Conservation (phyloP, 108 stramenopile genomes). For the Stephanodiscus triporus region DNA sequence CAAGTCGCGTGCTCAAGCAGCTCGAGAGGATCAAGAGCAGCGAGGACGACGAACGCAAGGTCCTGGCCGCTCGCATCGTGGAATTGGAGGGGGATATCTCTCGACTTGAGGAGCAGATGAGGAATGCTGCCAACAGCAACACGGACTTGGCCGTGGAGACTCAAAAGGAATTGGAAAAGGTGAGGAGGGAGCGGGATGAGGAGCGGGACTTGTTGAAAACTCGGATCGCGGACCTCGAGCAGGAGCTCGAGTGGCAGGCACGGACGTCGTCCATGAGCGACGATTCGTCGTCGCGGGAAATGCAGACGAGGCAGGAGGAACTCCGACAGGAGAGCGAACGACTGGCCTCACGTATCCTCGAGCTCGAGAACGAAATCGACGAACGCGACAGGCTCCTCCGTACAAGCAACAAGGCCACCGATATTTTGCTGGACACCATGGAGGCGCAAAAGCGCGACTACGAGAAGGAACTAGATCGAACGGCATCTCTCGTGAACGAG, state of each 20-base stretch:
- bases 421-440: slow-evolving; percentile 45
- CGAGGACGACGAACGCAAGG: slow-evolving; percentile 39
- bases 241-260: slow-evolving; percentile 25
- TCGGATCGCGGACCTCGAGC: slow-evolving; percentile 41
- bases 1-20: slow-evolving; percentile 39
- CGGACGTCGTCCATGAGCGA: slow-evolving; percentile 10
- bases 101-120: slow-evolving; percentile 22
- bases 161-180: slow-evolving; percentile 21
- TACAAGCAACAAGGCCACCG: slow-evolving; percentile 47
- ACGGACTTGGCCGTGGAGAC: slow-evolving; percentile 19
- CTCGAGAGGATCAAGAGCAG: slow-evolving; percentile 32
- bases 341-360: slow-evolving; percentile 22
- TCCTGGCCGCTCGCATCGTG: slow-evolving; percentile 26
- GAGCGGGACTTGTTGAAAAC: slow-evolving; percentile 38
- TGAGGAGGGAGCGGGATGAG: slow-evolving; percentile 32
- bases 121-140: background rate
- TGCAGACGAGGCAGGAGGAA: slow-evolving; percentile 19
- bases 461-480: slow-evolving; percentile 41
- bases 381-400: slow-evolving; percentile 40
- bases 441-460: slow-evolving; percentile 44
- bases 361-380: slow-evolving; percentile 33
- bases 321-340: slow-evolving; percentile 28
- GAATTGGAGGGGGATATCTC: slow-evolving; percentile 47
- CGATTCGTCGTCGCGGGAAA: slow-evolving; percentile 2
- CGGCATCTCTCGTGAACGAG: slow-evolving; percentile 32